Evolutionary conservation across 306 rosid species (phyloP).

Genomic region (Vigna radiata): DNA sequence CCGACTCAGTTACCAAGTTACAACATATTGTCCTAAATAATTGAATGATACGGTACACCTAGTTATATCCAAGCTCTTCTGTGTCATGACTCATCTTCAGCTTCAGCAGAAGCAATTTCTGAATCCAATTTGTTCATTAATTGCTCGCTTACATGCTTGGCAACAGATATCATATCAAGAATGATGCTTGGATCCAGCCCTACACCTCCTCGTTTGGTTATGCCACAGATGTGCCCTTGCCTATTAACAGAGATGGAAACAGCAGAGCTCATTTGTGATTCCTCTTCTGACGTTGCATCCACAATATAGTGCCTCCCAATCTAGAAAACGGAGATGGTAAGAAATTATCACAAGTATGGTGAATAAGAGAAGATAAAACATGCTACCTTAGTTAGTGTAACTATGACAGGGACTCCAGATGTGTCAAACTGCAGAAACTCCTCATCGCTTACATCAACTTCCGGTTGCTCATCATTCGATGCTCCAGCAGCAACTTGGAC

Average conservation of each 20-base stretch:
- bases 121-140: conserved; percentile 73
- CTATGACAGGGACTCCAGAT: conserved; percentile 77
- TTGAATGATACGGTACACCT: conserved; percentile 19
- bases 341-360: conserved; percentile 10
- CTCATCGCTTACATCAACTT: conserved; percentile 83
- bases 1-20: conserved; percentile 4
- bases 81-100: conserved; percentile 65
- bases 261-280: conserved; percentile 89
- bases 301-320: conserved; percentile 83
- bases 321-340: conserved; percentile 47
- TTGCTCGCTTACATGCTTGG: conserved; percentile 76
- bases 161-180: conserved; percentile 88
- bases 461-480: conserved; percentile 68
- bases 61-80: conserved; percentile 18
- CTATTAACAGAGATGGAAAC: conserved; percentile 76
- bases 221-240: conserved; percentile 74
- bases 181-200: conserved; percentile 84
- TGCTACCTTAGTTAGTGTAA: conserved; percentile 85
- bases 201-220: conserved; percentile 83
- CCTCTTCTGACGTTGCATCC: conserved; percentile 90
- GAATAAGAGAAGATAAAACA: conserved; percentile 4
- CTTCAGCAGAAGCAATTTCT: conserved; percentile 87
- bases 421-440: conserved; percentile 93
- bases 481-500: conserved; percentile 69
- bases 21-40: neutral